These are phyloP conservation scores for Pythium monospermum DNA, from an alignment of 352 stramenopile genomes.

Conservation along the genomic window DNA sequence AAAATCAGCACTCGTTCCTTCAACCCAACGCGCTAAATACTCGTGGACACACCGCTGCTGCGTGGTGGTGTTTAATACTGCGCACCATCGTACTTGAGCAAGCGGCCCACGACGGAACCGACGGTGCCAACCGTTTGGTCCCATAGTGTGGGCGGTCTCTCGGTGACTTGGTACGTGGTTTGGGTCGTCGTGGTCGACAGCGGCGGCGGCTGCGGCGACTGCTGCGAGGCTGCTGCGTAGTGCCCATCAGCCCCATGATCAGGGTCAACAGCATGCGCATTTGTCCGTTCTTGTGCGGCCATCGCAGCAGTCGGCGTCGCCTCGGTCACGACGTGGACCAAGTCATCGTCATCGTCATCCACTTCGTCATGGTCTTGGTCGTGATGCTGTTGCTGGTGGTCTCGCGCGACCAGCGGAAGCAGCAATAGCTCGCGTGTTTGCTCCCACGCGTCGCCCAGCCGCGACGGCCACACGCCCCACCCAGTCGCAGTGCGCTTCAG, in stretches of 20 bases:
- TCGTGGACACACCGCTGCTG: no score
- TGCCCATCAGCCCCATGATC: neutral
- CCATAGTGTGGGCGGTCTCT: conserved; percentile 7
- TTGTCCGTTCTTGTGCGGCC: no score
- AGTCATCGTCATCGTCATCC: neutral
- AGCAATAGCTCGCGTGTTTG: conserved; percentile 7
- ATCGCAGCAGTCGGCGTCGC: neutral
- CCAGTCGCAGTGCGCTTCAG: no score
- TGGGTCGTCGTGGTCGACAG: neutral
- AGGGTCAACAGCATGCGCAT: no score
- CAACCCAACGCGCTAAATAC: no score
- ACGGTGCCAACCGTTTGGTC: neutral
- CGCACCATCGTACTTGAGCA: conserved; percentile 18
- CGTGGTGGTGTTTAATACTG: conserved; percentile 23
- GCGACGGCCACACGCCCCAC: no score
- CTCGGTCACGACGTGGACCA: conserved; percentile 8
- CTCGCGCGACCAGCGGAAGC: neutral
- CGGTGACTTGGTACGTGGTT: conserved; percentile 9
- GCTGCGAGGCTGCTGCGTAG: neutral
- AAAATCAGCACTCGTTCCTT: no score
- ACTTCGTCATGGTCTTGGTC: no score
- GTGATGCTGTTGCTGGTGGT: no score
- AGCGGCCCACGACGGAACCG: conserved; percentile 3
- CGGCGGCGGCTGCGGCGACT: neutral
- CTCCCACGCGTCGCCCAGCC: neutral